Percentiles rank a stretch among this genome's conserved stretches.
Evolutionary conservation across 2,329 filamentous ascomycete genomes (phyloP).

Genomic region (Lasiodiplodia theobromae): DNA sequence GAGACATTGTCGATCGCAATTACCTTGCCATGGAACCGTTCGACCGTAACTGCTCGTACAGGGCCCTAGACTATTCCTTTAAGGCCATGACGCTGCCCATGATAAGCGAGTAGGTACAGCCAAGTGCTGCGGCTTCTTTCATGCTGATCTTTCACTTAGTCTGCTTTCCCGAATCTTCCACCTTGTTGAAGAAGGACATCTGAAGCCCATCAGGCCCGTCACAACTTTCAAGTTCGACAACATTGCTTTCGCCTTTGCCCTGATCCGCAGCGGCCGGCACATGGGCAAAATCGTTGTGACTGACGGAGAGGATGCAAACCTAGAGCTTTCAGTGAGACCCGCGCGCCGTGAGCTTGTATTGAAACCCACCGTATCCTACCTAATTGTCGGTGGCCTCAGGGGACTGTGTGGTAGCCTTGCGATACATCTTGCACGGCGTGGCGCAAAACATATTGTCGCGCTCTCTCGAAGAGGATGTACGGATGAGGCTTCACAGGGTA

Average conservation of each 20-base stretch:
- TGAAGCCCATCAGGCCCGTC: slow-evolving; percentile 39
- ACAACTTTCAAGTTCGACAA: slow-evolving; percentile 33
- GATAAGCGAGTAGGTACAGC: no score
- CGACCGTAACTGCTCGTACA: slow-evolving; percentile 15
- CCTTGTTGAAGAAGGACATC: slow-evolving; percentile 32
- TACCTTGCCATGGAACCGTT: slow-evolving; percentile 37
- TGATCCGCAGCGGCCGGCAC: slow-evolving; percentile 31
- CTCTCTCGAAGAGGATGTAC: slow-evolving; percentile 40
- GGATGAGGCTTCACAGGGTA: slow-evolving; percentile 38
- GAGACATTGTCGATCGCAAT: slow-evolving; percentile 28
- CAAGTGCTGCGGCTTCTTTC: no score
- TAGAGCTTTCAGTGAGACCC: slow-evolving; percentile 27
- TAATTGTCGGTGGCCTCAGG: slow-evolving; percentile 40
- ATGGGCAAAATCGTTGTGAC: slow-evolving; percentile 35
- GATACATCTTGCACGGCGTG: slow-evolving; percentile 35
- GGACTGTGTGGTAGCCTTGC: slow-evolving; percentile 39
- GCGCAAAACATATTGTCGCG: slow-evolving; percentile 38
- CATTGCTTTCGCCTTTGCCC: slow-evolving; percentile 33
- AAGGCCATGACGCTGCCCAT: neutral
- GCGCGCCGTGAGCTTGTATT: neutral
- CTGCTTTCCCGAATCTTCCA: slow-evolving; percentile 11
- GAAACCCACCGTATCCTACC: slow-evolving; percentile 36
- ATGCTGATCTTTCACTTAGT: neutral
- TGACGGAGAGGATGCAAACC: slow-evolving; percentile 16
- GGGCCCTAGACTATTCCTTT: slow-evolving; percentile 25